Evolutionary conservation across 352 stramenopile genomes (phyloP).

Genomic region (Phytophthora lateralis): DNA sequence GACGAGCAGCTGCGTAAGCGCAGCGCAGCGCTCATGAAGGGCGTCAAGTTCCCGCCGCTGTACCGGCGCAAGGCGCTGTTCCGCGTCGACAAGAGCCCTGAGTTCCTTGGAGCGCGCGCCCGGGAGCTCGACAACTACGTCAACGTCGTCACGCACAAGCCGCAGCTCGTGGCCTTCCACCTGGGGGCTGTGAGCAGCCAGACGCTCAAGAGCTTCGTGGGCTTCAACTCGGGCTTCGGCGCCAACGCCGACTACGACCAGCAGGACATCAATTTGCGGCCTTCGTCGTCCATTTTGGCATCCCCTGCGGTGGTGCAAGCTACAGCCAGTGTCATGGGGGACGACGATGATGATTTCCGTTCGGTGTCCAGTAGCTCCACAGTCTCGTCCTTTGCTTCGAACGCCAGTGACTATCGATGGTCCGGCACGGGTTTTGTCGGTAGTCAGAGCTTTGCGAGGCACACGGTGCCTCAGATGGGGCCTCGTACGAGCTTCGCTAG

Average conservation of each 20-base stretch:
- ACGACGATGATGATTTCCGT: conserved; percentile 82
- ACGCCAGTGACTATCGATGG: conserved; percentile 72
- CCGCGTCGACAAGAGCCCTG: conserved; percentile 60
- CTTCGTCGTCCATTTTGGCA: conserved; percentile 70
- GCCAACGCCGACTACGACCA: conserved; percentile 74
- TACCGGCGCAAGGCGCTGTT: conserved; percentile 75
- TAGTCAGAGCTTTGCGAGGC: conserved; percentile 62
- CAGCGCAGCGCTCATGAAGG: conserved; percentile 72
- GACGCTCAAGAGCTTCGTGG: conserved; percentile 82
- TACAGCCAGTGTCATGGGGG: conserved; percentile 72
- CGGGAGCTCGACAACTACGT: conserved; percentile 84
- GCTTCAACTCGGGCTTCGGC: conserved; percentile 77
- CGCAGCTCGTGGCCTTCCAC: conserved; percentile 80
- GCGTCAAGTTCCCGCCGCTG: conserved; percentile 84
- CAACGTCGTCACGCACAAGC: conserved; percentile 57
- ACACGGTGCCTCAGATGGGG: conserved; percentile 31
- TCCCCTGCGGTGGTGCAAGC: conserved; percentile 45
- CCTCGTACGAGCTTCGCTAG: conserved; percentile 17
- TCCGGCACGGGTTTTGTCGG: conserved; percentile 82
- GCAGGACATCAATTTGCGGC: conserved; percentile 56
- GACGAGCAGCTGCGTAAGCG: conserved; percentile 83
- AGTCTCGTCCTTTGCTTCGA: conserved; percentile 62
- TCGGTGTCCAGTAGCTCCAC: conserved; percentile 74
- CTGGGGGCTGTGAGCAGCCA: conserved; percentile 71
- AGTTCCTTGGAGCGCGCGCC: conserved; percentile 68